phyloP scores from a whole-genome alignment of 2,329 filamentous ascomycete genomes.

The Fusarium poae region DNA sequence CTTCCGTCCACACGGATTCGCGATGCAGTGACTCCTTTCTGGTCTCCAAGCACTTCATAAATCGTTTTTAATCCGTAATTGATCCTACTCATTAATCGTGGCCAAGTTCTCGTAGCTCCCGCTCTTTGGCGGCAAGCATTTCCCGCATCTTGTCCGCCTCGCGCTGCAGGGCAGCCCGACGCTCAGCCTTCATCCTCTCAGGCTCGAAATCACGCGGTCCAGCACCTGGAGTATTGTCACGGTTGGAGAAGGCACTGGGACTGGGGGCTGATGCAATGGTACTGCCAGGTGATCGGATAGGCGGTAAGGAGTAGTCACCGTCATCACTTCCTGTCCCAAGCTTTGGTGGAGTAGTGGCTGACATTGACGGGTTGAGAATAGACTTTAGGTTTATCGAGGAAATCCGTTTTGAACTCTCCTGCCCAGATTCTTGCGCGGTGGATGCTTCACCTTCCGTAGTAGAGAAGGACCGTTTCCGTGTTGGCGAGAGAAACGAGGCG shows the following conservation, averaged over 20 bases:
- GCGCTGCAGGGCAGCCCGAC: constrained; percentile 73
- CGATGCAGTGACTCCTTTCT: constrained; percentile 45
- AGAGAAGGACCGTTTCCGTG: constrained; percentile 77
- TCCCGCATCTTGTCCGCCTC: constrained; percentile 84
- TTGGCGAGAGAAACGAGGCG: constrained; percentile 69
- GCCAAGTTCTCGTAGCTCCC: constrained; percentile 67
- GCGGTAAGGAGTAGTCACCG: constrained; percentile 58
- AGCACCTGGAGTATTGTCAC: constrained; percentile 48
- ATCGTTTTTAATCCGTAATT: constrained; percentile 40
- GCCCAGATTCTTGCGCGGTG: constrained; percentile 54
- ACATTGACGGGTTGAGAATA: constrained; percentile 72
- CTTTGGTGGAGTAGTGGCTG: constrained; percentile 43
- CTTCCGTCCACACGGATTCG: constrained; percentile 28
- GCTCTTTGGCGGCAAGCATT: constrained; percentile 78
- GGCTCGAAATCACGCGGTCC: constrained; percentile 54
- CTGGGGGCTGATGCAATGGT: constrained; percentile 58
- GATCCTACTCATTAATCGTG: constrained; percentile 44
- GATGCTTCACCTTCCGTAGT: constrained; percentile 66
- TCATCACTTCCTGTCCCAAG: constrained; percentile 53
- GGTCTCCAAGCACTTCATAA: constrained; percentile 45
- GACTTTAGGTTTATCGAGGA: constrained; percentile 84
- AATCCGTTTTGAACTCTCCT: constrained; percentile 70
- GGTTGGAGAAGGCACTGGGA: constrained; percentile 56
- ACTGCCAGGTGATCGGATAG: constrained; percentile 59
- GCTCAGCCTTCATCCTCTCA: constrained; percentile 70